Evolutionary conservation across 805 yeast genomes (phyloP), one percentile per base, ranked within the genome.

Genomic region (Ogataea degrootiae): DNA sequence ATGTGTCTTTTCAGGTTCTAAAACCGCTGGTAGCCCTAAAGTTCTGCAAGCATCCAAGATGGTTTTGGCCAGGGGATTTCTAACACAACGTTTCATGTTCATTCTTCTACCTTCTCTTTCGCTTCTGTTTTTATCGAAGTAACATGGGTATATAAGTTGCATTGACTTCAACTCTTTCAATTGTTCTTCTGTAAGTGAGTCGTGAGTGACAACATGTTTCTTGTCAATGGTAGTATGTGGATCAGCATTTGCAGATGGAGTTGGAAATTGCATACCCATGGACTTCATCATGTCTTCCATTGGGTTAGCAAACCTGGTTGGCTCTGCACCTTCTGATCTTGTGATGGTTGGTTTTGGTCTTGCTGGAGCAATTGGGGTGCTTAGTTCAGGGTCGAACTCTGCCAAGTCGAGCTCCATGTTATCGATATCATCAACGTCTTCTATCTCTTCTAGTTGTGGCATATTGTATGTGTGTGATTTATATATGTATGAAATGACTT

Each of bases 391-490:
- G 66, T 90, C 97, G 53, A 89, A 85, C 70, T 92, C 95, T 4
- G 96, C 95, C 26, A 91, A 73, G 67, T 91, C 97, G 87, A 88
- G 85, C 59, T 92, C 97, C 82, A 89, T 74, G 70, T 90, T 83
- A 62, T 91, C 97, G 68, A 92, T 82, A 58, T 85, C 91, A 54
- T 87, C 95, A 60, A 81, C 86, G 63, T 85, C 90, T 47, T 72
- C 74, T 48, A 86, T 81, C 57, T 85, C 91, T 63, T 86, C 95
- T 47, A 86, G 64, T 34, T 70, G 72, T 12, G 95, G 94, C 83
- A 81, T 82, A 39, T 53, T 55, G 21, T 36, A 12, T 15, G 26
- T 34, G 26, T 35, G 14, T 41, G 34, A 21, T 23, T 23, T 39
- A 39, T 37, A 34, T 34, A 12, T n/a, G 17, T 15, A 26, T 9